phyloP scores from a whole-genome alignment of 139 green algal species.

The Chloropicon primus region DNA sequence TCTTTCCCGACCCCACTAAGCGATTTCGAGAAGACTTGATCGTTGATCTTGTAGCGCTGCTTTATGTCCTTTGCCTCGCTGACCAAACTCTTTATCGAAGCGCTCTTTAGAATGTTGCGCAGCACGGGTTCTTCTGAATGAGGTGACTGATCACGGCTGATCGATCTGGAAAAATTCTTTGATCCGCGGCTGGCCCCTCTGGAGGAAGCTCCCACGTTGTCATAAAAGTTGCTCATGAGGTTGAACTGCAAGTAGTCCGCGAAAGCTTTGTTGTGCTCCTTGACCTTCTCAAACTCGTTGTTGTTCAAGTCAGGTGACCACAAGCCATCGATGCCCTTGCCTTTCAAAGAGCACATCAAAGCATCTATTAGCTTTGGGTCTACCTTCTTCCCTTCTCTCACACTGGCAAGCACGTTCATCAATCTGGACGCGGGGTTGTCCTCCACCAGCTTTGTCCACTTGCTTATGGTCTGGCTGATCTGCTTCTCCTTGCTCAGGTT shows the following conservation, averaged over 20 bases:
- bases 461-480: not conserved
- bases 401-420: not conserved
- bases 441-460: not conserved
- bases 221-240: not conserved
- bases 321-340: not conserved
- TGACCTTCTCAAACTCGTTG: not conserved
- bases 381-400: not conserved
- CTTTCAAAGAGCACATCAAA: not conserved
- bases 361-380: not conserved
- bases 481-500: not conserved
- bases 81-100: not conserved
- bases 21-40: not conserved
- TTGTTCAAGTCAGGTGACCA: not conserved
- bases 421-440: not conserved
- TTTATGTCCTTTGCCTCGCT: not conserved
- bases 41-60: not conserved
- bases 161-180: not conserved
- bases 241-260: not conserved
- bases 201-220: not conserved
- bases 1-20: not conserved
- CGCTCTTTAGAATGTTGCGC: not conserved
- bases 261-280: not conserved
- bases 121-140: not conserved
- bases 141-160: not conserved
- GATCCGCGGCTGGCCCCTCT: not conserved